Evolutionary conservation across 257 asterid genomes (phyloP), one percentile per base, ranked within the genome.

Genomic region (Rauvolfia tetraphylla): DNA sequence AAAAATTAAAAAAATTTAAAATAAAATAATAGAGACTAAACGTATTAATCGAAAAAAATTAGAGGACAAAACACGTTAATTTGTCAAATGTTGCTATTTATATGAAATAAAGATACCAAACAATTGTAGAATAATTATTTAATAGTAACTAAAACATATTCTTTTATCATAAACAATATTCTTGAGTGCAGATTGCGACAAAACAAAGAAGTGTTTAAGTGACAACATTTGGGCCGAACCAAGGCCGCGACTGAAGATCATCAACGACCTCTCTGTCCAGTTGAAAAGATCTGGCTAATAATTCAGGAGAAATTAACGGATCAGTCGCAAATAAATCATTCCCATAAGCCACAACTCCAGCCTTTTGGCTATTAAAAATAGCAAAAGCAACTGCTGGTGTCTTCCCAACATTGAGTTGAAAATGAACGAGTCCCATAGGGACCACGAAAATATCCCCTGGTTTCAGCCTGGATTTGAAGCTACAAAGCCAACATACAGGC

Each of bases 241-340:
- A 62, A 11, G 68, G 41, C 23, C 5, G 34, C 10, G 74, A 69
- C 22, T 69, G 74, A n/a, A 69, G 74, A 25, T n/a, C 0, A 0
- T 44, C 38, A 39, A 69, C 11, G 20, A 39, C 74, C 22, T 69
- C 46, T 41, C 10, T n/a, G 1, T 70, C 74, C 13, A 70, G 20
- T 70, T 70, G 74, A 46, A 70, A 70, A 0, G 57, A 14, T 44
- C 11, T 44, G 33, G 74, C 74, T 5, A 70, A 22, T 17, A 70
- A 27, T 2, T 42, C 58, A 25, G 74, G 74, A 17, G 58, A 44
- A 70, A 70, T 70, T 11, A 49, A 31, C 1, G 74, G 74, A 27
- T 41, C 74, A 2, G 74, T 70, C 12, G 57, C 74, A 42, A 70
- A 70, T 13, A 70, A 3, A 42, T 70, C 74, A 70, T 46, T 70